Evolutionary conservation across 2,329 filamentous ascomycete species (phyloP).

Genomic region (Sarocladiaceae sp.): DNA sequence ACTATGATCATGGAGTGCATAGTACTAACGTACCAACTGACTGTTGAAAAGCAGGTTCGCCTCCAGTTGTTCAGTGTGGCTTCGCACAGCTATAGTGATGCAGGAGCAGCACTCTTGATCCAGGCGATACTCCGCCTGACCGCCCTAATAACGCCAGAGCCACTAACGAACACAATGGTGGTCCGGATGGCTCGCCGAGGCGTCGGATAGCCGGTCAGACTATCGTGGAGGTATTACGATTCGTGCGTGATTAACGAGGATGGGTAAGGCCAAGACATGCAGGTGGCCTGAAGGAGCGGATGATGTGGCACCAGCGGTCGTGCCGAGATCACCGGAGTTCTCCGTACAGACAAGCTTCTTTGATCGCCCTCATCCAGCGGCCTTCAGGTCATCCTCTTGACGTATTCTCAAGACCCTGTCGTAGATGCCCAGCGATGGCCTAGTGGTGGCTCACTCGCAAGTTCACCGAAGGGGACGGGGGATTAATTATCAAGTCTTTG

Average conservation of each 20-base stretch:
- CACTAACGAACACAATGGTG: background rate
- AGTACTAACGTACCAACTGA: no score
- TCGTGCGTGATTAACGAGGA: background rate
- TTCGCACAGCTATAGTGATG: background rate
- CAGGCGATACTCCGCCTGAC: background rate
- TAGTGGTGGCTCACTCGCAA: no score
- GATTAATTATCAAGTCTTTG: no score
- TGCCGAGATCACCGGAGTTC: no score
- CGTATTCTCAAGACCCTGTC: no score
- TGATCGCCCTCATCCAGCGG: no score
- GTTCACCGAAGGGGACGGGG: no score
- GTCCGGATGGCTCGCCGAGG: background rate
- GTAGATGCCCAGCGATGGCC: no score
- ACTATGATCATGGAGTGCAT: no score
- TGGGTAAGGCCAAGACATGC: background rate
- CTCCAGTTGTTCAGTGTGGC: background rate
- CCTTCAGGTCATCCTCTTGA: no score
- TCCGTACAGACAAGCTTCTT: no score
- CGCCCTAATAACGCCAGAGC: background rate
- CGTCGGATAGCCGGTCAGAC: background rate
- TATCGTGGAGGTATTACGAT: background rate
- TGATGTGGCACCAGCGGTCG: background rate
- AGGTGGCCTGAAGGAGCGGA: background rate
- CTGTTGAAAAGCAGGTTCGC: no score
- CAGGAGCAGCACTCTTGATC: background rate